These are phyloP conservation scores for Russula ochroleuca DNA, from an alignment of 768 basidiomycete genomes.

Conservation along the genomic window DNA sequence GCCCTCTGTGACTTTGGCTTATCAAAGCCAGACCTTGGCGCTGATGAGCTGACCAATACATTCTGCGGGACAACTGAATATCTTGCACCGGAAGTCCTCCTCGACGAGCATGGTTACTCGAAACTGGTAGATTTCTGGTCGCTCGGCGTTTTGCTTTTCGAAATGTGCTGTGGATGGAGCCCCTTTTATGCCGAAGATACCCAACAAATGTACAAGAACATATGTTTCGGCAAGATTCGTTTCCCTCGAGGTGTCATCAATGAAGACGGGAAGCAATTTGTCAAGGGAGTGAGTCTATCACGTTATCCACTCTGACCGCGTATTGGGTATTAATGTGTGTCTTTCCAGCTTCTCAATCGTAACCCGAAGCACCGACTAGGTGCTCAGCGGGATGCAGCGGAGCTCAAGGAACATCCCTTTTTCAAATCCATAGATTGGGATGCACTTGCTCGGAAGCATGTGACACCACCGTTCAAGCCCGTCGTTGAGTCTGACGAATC, in stretches of 20 bases:
- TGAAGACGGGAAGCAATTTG: slow-evolving; percentile 98
- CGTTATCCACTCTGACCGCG: background rate
- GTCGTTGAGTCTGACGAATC: slow-evolving; percentile 97
- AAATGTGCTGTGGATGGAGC: slow-evolving; percentile 99
- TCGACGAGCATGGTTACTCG: slow-evolving; percentile 97
- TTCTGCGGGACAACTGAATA: slow-evolving; percentile 99
- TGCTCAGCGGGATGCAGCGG: slow-evolving; percentile 82
- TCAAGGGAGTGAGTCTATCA: slow-evolving; percentile 78
- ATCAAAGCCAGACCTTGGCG: slow-evolving; percentile 89
- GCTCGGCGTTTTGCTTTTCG: slow-evolving; percentile 91
- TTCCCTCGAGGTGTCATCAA: slow-evolving; percentile 96
- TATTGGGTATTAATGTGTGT: background rate
- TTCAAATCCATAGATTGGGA: slow-evolving; percentile 91
- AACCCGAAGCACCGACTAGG: slow-evolving; percentile 98
- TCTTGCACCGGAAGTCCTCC: slow-evolving; percentile 95
- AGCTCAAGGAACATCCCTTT: slow-evolving; percentile 95
- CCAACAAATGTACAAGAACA: slow-evolving; percentile 99
- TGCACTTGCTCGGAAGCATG: slow-evolving; percentile 78
- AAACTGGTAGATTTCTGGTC: slow-evolving; percentile 99
- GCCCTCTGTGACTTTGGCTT: slow-evolving; percentile 98
- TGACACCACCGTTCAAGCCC: slow-evolving; percentile 97
- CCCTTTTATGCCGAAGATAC: slow-evolving; percentile 99
- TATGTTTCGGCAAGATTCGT: slow-evolving; percentile 97
- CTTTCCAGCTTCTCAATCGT: slow-evolving; percentile 81
- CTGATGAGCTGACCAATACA: slow-evolving; percentile 96